Percentiles rank a stretch among this genome's conserved stretches.
phyloP scores from a whole-genome alignment of 495 filamentous ascomycete species.

The Podospora tetraspora region DNA sequence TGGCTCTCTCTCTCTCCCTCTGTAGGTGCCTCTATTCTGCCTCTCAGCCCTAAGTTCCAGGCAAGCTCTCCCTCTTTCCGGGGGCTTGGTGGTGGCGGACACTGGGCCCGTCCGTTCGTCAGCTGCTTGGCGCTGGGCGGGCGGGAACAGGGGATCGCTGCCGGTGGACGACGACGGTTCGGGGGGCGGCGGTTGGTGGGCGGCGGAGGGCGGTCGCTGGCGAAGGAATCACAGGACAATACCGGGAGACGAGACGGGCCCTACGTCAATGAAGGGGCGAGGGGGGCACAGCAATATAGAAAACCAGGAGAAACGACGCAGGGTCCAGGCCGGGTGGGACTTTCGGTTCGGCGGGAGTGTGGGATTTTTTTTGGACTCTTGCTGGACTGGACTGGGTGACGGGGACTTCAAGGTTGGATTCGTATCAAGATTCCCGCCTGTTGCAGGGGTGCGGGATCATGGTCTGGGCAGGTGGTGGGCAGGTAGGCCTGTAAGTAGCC shows the following conservation, averaged over 20 bases:
- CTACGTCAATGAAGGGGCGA: slow-evolving; percentile 9
- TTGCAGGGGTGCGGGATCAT: slow-evolving; percentile 7
- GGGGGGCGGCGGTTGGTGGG: not conserved
- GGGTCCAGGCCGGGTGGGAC: slow-evolving; percentile 7
- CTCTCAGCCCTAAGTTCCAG: not conserved
- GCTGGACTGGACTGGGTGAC: not conserved
- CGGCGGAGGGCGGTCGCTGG: not conserved
- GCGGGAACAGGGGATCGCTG: not conserved
- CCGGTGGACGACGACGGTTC: not conserved
- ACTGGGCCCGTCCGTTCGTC: not conserved
- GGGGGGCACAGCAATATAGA: slow-evolving; percentile 9
- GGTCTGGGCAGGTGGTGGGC: not conserved
- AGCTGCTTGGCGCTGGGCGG: not conserved
- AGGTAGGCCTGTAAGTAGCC: not conserved
- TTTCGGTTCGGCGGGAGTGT: slow-evolving; percentile 3
- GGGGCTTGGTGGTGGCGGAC: not conserved
- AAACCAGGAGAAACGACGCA: slow-evolving; percentile 10
- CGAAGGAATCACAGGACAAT: not conserved
- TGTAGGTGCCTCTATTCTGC: not conserved
- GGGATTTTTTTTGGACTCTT: slow-evolving; percentile 2
- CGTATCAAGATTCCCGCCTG: slow-evolving; percentile 12
- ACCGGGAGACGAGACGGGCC: slow-evolving; percentile 3
- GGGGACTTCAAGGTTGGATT: slow-evolving; percentile 5
- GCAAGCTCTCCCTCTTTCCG: not conserved
- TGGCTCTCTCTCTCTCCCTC: not conserved